Evolutionary conservation across 495 filamentous ascomycete genomes (phyloP), one percentile per base, ranked within the genome.

Genomic region (Hypoxylon fuscum): DNA sequence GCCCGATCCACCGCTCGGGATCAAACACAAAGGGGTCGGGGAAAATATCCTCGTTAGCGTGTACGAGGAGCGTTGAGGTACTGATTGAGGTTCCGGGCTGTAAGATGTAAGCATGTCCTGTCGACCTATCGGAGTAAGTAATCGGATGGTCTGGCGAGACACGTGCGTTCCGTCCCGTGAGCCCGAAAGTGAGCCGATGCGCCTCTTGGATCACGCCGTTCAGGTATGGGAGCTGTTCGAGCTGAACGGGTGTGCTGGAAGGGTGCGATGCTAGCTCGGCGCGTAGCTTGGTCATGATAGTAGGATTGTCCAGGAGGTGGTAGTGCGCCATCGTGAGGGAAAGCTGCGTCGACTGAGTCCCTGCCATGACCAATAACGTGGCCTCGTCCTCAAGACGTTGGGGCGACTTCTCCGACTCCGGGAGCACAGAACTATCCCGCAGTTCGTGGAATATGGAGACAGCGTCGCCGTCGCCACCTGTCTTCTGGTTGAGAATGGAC

Each of bases 1-100:
- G 58, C 12, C 74, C 64, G 4, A 77, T 59, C 77, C 76, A 81
- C 31, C 78, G 74, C 35, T 77, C 74, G 2, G 77, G 78, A 3
- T 64, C 46, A 55, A 77, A 80, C 3, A 42, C 40, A 23, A 55
- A 47, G 8, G 76, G 68, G 38, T 73, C 55, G 1, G 73, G 76
- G 63, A 77, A 77, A 9, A 75, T 70, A 4, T 27, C 40, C 7
- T 68, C 59, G 35, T 38, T 15, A n/a, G 35, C 12, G n/a, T 38
- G 42, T 8, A 50, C 40, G 5, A 59, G 18, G 5, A 64, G 38
- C 12, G 61, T 64, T 0, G 61, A 59, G 14, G 29, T 37, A 23
- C 61, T 64, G 20, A 64, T 11, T 10, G 45, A 53, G 12, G 61
- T 64, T 14, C 61, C 61, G 0, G 61, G 32, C n/a, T 54, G 61